These are phyloP conservation scores for Hypoxylon sp. DNA, from an alignment of 2,329 filamentous ascomycete genomes.

Conservation along the genomic window DNA sequence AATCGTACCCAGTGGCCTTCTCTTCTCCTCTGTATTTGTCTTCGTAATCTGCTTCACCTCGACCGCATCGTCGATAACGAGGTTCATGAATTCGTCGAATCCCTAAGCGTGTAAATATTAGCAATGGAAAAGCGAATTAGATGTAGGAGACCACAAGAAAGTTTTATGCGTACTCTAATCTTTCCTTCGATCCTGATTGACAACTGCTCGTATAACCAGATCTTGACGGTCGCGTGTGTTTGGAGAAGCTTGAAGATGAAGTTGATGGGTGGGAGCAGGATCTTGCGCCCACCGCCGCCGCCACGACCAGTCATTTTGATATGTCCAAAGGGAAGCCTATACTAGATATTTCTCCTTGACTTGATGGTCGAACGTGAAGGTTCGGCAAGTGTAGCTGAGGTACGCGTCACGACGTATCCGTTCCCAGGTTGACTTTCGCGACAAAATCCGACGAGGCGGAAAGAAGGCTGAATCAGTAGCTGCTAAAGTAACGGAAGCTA, in stretches of 20 bases:
- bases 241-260: slow-evolving; percentile 95
- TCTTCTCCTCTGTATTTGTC: slow-evolving; percentile 80
- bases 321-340: slow-evolving; percentile 10
- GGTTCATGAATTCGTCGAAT: slow-evolving; percentile 99
- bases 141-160: slow-evolving; percentile 10
- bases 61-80: slow-evolving; percentile 94
- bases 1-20: slow-evolving; percentile 79
- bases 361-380: neutral
- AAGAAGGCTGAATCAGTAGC: slow-evolving; percentile 41
- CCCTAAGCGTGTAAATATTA: slow-evolving; percentile 69
- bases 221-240: slow-evolving; percentile 84
- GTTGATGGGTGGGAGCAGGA: slow-evolving; percentile 77
- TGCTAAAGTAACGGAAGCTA: slow-evolving; percentile 1
- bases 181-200: slow-evolving; percentile 95
- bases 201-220: slow-evolving; percentile 98
- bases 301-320: slow-evolving; percentile 71
- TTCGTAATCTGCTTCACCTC: slow-evolving; percentile 91
- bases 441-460: slow-evolving; percentile 36
- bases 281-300: slow-evolving; percentile 72
- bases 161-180: slow-evolving; percentile 77
- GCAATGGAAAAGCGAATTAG: slow-evolving; percentile 13
- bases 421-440: slow-evolving; percentile 18
- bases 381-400: neutral
- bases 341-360: slow-evolving; percentile 3
- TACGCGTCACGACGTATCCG: slow-evolving; percentile 2